Evolutionary conservation across 2,329 filamentous ascomycete genomes (phyloP).

Genomic region (Aspergillus fumigatiaffinis): DNA sequence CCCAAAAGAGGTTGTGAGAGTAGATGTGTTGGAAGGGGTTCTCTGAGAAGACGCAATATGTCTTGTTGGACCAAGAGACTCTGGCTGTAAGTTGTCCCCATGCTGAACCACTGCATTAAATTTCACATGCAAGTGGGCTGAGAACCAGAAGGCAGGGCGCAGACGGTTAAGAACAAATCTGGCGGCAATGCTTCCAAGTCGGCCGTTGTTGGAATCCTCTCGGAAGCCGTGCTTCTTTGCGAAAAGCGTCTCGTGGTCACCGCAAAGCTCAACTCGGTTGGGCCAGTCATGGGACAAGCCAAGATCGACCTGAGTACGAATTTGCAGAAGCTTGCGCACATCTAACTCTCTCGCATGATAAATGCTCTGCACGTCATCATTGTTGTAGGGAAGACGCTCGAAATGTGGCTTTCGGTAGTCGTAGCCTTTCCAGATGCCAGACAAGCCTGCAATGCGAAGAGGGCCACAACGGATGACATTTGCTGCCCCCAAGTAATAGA

Average conservation of each 20-base stretch:
- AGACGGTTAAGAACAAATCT: conserved; percentile 75
- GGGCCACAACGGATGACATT: conserved; percentile 82
- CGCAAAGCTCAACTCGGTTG: conserved; percentile 71
- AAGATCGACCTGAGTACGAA: conserved; percentile 84
- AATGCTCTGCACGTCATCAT: conserved; percentile 71
- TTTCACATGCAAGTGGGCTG: conserved; percentile 87
- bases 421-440: conserved; percentile 90
- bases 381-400: conserved; percentile 80
- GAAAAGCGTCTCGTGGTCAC: conserved; percentile 67
- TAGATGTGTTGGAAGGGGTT: neutral
- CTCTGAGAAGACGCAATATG: neutral
- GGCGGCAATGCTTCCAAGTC: conserved; percentile 75
- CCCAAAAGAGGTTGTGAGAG: conserved; percentile 11
- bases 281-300: conserved; percentile 97
- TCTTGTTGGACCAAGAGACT: neutral
- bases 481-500: conserved; percentile 93
- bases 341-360: conserved; percentile 91
- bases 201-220: conserved; percentile 69
- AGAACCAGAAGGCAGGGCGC: conserved; percentile 84
- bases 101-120: conserved; percentile 64
- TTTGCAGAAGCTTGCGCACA: conserved; percentile 78
- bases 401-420: conserved; percentile 80
- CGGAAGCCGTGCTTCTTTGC: conserved; percentile 69
- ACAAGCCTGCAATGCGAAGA: conserved; percentile 81
- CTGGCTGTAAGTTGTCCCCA: conserved; percentile 24